These are phyloP conservation scores for Tricholoma sp. DNA, from an alignment of 768 basidiomycete species.

Conservation along the genomic window DNA sequence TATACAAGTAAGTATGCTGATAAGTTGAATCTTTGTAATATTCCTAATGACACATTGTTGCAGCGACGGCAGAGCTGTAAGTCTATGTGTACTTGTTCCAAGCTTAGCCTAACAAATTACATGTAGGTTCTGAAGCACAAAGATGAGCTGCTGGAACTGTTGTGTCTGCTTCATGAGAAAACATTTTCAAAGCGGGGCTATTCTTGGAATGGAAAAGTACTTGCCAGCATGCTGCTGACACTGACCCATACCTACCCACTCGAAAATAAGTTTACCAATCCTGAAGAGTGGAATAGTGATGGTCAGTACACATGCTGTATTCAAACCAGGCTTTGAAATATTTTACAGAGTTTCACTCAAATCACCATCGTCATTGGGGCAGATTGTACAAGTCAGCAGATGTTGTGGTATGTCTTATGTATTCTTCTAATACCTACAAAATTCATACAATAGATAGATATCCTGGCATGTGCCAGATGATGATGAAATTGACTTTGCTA, in stretches of 20 bases:
- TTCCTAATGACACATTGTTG: neutral
- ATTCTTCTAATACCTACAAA: neutral
- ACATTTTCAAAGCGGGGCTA: conserved; percentile 78
- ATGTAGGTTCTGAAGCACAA: conserved; percentile 61
- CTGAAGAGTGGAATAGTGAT: conserved; percentile 67
- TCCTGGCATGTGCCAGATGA: conserved; percentile 74
- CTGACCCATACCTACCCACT: conserved; percentile 77
- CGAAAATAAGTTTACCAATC: conserved; percentile 80
- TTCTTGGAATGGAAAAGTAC: conserved; percentile 73
- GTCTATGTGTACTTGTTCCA: conserved; percentile 13
- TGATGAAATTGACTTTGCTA: conserved; percentile 70
- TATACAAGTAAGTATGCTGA: conserved; percentile 71
- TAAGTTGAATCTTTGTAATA: neutral
- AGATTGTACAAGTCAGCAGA: conserved; percentile 68
- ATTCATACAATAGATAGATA: conserved; percentile 33
- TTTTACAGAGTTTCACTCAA: conserved; percentile 55
- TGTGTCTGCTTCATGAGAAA: conserved; percentile 63
- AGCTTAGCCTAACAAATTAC: conserved; percentile 4
- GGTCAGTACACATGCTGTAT: conserved; percentile 34
- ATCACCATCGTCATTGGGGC: conserved; percentile 78
- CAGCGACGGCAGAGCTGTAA: conserved; percentile 59
- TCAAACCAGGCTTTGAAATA: neutral
- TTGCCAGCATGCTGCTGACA: conserved; percentile 68
- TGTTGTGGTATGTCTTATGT: conserved; percentile 45
- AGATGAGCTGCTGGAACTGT: conserved; percentile 52